Evolutionary conservation across 371 early-diverging fungal genomes (phyloP).

Genomic region (Apophysomyces variabilis): DNA sequence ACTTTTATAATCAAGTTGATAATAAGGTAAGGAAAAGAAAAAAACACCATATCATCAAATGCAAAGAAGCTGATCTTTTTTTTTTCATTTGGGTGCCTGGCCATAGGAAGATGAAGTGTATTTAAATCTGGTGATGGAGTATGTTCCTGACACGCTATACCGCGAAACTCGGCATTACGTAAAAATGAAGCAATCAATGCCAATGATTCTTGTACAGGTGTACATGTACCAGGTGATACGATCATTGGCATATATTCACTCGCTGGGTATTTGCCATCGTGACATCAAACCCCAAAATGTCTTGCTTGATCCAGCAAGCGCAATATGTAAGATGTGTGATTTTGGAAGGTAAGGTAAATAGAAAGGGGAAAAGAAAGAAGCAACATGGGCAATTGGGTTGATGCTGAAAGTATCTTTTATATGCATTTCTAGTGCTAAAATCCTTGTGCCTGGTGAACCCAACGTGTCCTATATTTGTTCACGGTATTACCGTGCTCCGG

Average conservation of each 20-base stretch:
- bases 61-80: no score
- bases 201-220: constrained; percentile 87
- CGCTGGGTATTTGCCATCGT: constrained; percentile 70
- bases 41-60: background rate
- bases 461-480: constrained; percentile 99
- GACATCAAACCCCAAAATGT: constrained; percentile 80
- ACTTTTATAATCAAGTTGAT: constrained; percentile 79
- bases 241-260: constrained; percentile 93
- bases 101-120: constrained; percentile 89
- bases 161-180: constrained; percentile 86
- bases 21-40: constrained; percentile 28
- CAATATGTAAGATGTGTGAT: constrained; percentile 97
- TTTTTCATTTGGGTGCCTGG: background rate
- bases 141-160: constrained; percentile 94
- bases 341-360: constrained; percentile 82
- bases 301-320: constrained; percentile 73
- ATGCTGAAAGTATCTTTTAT: background rate
- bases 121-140: constrained; percentile 92
- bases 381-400: background rate
- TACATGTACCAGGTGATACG: constrained; percentile 98
- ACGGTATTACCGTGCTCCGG: constrained; percentile 98
- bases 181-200: constrained; percentile 88
- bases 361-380: constrained; percentile 5
- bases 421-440: constrained; percentile 80
- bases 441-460: constrained; percentile 92